Evolutionary conservation across 1,284 basidiomycete species (phyloP), one percentile per base, ranked within the genome.

Genomic region (Cryptococcus hybrid): DNA sequence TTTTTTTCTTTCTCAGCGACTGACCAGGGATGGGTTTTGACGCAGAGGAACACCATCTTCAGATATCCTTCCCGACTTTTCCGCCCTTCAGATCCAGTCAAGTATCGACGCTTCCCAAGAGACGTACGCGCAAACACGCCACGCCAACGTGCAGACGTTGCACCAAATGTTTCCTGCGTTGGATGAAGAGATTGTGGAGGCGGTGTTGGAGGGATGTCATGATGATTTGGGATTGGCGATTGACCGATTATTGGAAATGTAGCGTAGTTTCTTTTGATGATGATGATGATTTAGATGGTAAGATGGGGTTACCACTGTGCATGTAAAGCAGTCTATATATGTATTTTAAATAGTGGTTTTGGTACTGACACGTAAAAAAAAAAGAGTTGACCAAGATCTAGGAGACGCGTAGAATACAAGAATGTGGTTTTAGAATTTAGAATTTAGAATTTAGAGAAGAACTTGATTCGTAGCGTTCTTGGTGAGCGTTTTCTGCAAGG

Each of bases 141-240:
- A 55, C 1, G 73, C 71, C 3, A 74, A 70, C 46, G 66, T 76
- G 57, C 85, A 86, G 66, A 94, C 91, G 24, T 78, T 94, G 60
- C 78, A 83, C 59, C 90, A 92, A 78, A 93, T 94, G 62, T 95
- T 95, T 83, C 91, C 92, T 0, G 77, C 76, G 5, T 81, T 89
- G 63, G 92, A 94, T 69, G 73, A 76, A 52, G 92, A 93, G 75
- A 84, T 95, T 39, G 82, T 91, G 50, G 89, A 92, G 63, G 87
- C 85, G 82, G 90, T 96, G 39, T 78, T 96, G 56, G 88, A 94
- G 69, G 88, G 88, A 43, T 91, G 91, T 66, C 84, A 84, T n/a
- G 89, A 89, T 34, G 91, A 96, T 78, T 72, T 95, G 58, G 92
- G 90, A 54, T 84, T 84, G 81, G 92, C 90, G 70, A 93, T 95